Conservation (phyloP, 192 early-diverging fungal species). For the Mortierella hygrophila region DNA sequence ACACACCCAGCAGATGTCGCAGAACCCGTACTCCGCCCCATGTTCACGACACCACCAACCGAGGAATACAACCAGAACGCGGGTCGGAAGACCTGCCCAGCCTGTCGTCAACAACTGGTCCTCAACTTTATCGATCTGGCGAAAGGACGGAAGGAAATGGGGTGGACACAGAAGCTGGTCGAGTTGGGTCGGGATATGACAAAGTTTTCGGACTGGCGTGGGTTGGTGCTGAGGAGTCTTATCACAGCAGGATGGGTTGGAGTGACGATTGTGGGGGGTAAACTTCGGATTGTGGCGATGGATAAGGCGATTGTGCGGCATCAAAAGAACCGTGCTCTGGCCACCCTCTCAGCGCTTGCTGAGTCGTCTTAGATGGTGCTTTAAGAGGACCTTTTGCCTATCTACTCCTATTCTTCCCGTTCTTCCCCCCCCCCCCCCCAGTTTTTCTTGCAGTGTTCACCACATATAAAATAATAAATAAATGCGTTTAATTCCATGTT, state of each 20-base stretch:
- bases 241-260: slow-evolving; percentile 54
- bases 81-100: slow-evolving; percentile 46
- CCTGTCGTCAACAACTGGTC: slow-evolving; percentile 45
- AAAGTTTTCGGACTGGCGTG: slow-evolving; percentile 53
- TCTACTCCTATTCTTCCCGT: neutral
- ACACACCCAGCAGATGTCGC: slow-evolving; percentile 12
- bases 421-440: neutral
- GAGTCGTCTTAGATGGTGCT: neutral
- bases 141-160: slow-evolving; percentile 44
- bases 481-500: neutral
- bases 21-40: slow-evolving; percentile 38
- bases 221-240: slow-evolving; percentile 33
- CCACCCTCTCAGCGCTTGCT: slow-evolving; percentile 19
- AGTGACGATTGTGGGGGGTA: slow-evolving; percentile 48
- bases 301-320: slow-evolving; percentile 48
- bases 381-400: neutral
- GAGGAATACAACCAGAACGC: slow-evolving; percentile 33
- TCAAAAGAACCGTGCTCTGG: slow-evolving; percentile 41
- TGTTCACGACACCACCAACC: slow-evolving; percentile 35
- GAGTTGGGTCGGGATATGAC: slow-evolving; percentile 45
- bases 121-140: slow-evolving; percentile 53
- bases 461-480: neutral
- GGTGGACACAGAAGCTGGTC: slow-evolving; percentile 28
- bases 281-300: slow-evolving; percentile 46
- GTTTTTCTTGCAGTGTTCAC: neutral